phyloP scores from a whole-genome alignment of 2,329 filamentous ascomycete genomes.

The Pestalotiopsis sp. region DNA sequence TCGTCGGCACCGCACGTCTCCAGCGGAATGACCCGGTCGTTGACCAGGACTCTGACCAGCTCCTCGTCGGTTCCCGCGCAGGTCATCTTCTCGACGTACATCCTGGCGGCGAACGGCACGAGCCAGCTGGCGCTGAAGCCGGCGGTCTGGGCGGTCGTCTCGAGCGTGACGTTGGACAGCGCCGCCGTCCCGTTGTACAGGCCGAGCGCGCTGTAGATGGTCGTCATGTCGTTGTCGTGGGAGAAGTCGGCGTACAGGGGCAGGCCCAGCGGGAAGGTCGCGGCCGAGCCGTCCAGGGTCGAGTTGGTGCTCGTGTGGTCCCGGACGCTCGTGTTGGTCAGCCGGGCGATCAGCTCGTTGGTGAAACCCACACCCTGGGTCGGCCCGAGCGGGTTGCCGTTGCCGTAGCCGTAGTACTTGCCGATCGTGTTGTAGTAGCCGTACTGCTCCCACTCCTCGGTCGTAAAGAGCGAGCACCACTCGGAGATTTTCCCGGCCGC shows the following conservation, averaged over 20 bases:
- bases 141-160: slow-evolving; percentile 53
- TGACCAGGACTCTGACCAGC: slow-evolving; percentile 77
- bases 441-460: slow-evolving; percentile 74
- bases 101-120: slow-evolving; percentile 78
- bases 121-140: slow-evolving; percentile 78
- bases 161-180: slow-evolving; percentile 52
- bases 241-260: slow-evolving; percentile 84
- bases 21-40: slow-evolving; percentile 78
- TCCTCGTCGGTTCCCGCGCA: slow-evolving; percentile 64
- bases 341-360: slow-evolving; percentile 83
- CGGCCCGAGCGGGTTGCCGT: slow-evolving; percentile 76
- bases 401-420: slow-evolving; percentile 83
- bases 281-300: slow-evolving; percentile 68
- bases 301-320: slow-evolving; percentile 77
- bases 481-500: slow-evolving; percentile 59
- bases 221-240: slow-evolving; percentile 86
- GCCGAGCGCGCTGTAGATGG: slow-evolving; percentile 75
- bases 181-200: slow-evolving; percentile 69
- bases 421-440: slow-evolving; percentile 79
- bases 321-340: slow-evolving; percentile 68
- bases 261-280: slow-evolving; percentile 73
- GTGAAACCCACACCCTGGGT: slow-evolving; percentile 86
- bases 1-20: slow-evolving; percentile 70
- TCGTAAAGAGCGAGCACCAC: slow-evolving; percentile 78
- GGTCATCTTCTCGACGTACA: slow-evolving; percentile 86